Percentiles rank a stretch among this genome's conserved stretches.
Evolutionary conservation across 129 eudicot genomes (phyloP).

Genomic region (Lonicera japonica): DNA sequence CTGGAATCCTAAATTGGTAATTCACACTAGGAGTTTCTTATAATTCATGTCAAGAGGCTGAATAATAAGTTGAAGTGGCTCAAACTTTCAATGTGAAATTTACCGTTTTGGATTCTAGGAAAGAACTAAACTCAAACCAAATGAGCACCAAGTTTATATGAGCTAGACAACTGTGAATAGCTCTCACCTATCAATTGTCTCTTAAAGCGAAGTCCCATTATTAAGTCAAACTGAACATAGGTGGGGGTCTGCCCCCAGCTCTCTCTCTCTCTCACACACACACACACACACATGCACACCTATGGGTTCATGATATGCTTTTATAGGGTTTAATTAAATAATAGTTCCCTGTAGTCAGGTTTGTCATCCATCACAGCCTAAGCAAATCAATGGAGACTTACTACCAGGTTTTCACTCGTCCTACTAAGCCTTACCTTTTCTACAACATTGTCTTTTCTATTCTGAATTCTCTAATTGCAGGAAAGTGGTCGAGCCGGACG

Average conservation of each 20-base stretch:
- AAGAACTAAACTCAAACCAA: no score
- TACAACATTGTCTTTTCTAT: not conserved
- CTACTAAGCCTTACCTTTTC: constrained; percentile 1
- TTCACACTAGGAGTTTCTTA: no score
- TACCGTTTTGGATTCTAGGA: no score
- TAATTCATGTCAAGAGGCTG: no score
- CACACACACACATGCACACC: not conserved
- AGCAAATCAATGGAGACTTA: constrained; percentile 99
- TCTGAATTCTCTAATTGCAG: constrained; percentile 34
- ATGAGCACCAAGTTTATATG: no score
- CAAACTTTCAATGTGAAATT: no score
- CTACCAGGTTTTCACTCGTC: constrained; percentile 61
- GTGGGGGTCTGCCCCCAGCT: no score
- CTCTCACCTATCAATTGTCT: no score
- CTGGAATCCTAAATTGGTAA: no score
- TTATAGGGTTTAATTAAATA: not conserved
- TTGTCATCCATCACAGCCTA: constrained; percentile 95
- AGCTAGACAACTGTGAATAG: no score
- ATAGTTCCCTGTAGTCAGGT: constrained; percentile 79
- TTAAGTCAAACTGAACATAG: not conserved
- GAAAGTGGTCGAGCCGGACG: constrained; percentile 99
- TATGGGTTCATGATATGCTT: not conserved
- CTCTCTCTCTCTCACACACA: not conserved
- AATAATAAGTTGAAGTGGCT: no score
- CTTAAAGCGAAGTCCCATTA: not conserved